phyloP scores from a whole-genome alignment of 495 filamentous ascomycete species.

The Chlorociboria aeruginascens region DNA sequence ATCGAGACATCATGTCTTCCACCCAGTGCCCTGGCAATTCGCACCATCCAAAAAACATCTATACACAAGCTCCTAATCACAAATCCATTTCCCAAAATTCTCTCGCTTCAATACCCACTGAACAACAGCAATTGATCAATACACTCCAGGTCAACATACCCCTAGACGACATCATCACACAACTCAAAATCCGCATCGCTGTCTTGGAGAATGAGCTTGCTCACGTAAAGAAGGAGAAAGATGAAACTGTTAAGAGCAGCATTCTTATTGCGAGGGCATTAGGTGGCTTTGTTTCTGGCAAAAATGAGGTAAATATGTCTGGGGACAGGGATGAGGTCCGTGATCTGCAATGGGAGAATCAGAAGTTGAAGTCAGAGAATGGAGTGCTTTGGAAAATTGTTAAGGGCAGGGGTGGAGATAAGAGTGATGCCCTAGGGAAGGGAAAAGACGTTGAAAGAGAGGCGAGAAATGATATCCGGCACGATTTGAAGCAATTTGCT shows the following conservation, averaged over 20 bases:
- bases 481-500: too few species aligned
- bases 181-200: constrained; percentile 8
- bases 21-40: too few species aligned
- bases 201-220: constrained; percentile 16
- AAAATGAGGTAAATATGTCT: neutral
- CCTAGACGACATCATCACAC: neutral
- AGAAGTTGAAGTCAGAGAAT: neutral
- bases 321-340: neutral
- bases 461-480: too few species aligned
- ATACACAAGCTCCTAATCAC: too few species aligned
- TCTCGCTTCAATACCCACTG: neutral
- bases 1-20: too few species aligned
- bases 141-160: neutral
- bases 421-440: neutral
- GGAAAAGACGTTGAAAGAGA: neutral
- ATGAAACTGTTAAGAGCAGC: neutral
- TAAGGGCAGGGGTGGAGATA: neutral
- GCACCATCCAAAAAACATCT: too few species aligned
- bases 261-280: neutral
- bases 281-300: too few species aligned
- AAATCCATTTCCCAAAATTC: neutral
- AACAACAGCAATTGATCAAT: neutral
- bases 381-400: neutral
- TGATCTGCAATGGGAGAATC: neutral
- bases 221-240: constrained; percentile 6